A percentile compares a stretch with the other conserved stretches of the same genome.
Evolutionary conservation across 305 asterid species (phyloP).

Genomic region (Salvia sclarea): DNA sequence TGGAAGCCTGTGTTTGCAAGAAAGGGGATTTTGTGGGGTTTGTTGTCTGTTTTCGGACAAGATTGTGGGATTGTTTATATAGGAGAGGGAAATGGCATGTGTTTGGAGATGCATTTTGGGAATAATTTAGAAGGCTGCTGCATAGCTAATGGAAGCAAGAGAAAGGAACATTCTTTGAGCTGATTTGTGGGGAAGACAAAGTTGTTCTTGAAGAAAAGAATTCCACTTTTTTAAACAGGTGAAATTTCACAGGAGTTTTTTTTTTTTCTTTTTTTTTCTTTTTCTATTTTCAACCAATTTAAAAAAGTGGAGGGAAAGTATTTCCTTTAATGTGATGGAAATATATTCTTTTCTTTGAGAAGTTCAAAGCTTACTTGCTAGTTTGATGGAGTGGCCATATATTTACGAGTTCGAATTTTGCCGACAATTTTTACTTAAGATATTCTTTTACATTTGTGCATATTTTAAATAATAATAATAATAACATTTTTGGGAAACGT

Average conservation of each 20-base stretch:
- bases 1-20: constrained; percentile 15
- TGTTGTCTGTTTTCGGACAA: constrained; percentile 19
- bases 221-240: constrained; percentile 28
- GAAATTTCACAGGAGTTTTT: constrained; percentile 29
- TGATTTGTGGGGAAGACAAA: constrained; percentile 43
- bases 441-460: no score
- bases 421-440: no score
- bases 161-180: constrained; percentile 62
- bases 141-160: constrained; percentile 34
- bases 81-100: constrained; percentile 31
- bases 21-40: constrained; percentile 32
- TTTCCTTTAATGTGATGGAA: constrained; percentile 5
- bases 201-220: constrained; percentile 53
- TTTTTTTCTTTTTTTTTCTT: neutral
- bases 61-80: constrained; percentile 44
- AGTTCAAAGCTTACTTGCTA: constrained; percentile 9
- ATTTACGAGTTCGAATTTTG: no score
- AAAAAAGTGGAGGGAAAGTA: constrained; percentile 39
- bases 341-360: constrained; percentile 58
- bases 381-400: no score
- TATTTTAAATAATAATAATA: no score
- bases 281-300: no score
- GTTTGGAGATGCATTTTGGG: constrained; percentile 39
- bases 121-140: constrained; percentile 36
- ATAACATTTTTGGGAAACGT: no score